Conservation (phyloP, 2,329 filamentous ascomycete genomes). For the Pyricularia grisea region DNA sequence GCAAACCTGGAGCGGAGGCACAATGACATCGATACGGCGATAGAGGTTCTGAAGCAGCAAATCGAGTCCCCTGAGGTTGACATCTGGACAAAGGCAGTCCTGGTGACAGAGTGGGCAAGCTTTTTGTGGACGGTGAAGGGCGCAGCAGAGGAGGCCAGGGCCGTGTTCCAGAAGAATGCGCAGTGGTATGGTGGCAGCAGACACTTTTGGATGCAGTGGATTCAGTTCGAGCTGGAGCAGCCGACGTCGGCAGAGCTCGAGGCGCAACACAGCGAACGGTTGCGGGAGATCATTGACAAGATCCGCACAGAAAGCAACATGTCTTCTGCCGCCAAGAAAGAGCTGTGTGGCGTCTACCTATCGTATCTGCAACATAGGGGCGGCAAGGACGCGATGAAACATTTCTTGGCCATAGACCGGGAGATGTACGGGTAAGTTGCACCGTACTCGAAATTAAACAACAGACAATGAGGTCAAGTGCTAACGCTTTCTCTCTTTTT, state of each 20-base stretch:
- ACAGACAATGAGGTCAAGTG: conserved; percentile 5
- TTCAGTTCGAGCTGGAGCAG: conserved; percentile 82
- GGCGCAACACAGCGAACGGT: conserved; percentile 55
- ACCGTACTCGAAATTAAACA: background rate
- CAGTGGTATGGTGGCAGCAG: conserved; percentile 79
- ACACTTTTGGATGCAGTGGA: conserved; percentile 83
- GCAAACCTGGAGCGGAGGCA: conserved; percentile 82
- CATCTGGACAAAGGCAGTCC: conserved; percentile 71
- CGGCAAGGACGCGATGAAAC: conserved; percentile 73
- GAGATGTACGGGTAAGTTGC: conserved; percentile 71
- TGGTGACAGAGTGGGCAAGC: conserved; percentile 82
- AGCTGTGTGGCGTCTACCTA: conserved; percentile 72
- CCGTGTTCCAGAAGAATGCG: conserved; percentile 73
- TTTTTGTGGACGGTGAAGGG: conserved; percentile 84
- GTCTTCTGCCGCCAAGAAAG: conserved; percentile 56
- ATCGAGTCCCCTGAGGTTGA: conserved; percentile 66
- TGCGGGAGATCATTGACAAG: conserved; percentile 72
- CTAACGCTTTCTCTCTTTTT: background rate
- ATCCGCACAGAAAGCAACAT: conserved; percentile 66
- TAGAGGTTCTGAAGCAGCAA: conserved; percentile 72
- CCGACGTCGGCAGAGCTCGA: conserved; percentile 59
- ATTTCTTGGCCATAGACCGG: conserved; percentile 73
- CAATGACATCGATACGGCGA: conserved; percentile 72
- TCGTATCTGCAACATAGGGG: conserved; percentile 76
- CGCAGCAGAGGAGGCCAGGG: conserved; percentile 68